A percentile compares a stretch with the other conserved stretches of the same genome.
phyloP scores from a whole-genome alignment of 2,329 filamentous ascomycete species.

The Alternaria panax region DNA sequence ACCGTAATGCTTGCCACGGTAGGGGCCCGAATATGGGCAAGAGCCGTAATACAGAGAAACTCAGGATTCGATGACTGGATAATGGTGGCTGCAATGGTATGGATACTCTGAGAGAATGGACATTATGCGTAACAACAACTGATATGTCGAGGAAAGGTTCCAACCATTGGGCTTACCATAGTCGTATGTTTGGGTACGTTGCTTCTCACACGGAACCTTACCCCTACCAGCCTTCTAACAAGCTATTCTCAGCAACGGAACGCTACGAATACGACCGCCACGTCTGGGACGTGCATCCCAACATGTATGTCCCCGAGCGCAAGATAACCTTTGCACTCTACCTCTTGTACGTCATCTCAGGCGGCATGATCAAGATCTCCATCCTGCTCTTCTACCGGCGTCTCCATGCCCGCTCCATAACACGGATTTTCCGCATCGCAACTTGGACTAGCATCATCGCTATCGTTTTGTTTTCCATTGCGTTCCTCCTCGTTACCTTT shows the following conservation, averaged over 20 bases:
- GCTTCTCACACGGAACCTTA: not conserved
- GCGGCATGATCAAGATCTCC: constrained; percentile 32
- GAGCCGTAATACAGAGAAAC: constrained; percentile 21
- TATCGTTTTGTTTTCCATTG: constrained; percentile 18
- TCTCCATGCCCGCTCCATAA: constrained; percentile 19
- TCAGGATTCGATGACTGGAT: constrained; percentile 26
- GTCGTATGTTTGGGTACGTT: not conserved
- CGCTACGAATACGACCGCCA: constrained; percentile 18
- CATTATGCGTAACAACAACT: not conserved
- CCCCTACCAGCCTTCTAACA: no score
- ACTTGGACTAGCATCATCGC: constrained; percentile 26
- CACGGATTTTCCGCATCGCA: constrained; percentile 17
- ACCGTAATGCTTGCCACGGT: constrained; percentile 17
- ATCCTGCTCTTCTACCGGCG: constrained; percentile 35
- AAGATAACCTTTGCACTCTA: constrained; percentile 27
- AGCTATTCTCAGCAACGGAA: constrained; percentile 4
- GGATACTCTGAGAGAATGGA: not conserved
- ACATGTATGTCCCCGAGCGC: constrained; percentile 11
- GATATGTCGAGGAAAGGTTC: constrained; percentile 1
- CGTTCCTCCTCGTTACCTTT: constrained; percentile 20
- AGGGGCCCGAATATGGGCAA: constrained; percentile 20
- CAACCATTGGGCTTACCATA: constrained; percentile 3
- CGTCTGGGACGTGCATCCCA: constrained; percentile 24
- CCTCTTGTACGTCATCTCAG: constrained; percentile 19
- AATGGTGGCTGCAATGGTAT: constrained; percentile 22